Conservation (phyloP, 148 eudicot genomes). For the Camellia granthamiana region DNA sequence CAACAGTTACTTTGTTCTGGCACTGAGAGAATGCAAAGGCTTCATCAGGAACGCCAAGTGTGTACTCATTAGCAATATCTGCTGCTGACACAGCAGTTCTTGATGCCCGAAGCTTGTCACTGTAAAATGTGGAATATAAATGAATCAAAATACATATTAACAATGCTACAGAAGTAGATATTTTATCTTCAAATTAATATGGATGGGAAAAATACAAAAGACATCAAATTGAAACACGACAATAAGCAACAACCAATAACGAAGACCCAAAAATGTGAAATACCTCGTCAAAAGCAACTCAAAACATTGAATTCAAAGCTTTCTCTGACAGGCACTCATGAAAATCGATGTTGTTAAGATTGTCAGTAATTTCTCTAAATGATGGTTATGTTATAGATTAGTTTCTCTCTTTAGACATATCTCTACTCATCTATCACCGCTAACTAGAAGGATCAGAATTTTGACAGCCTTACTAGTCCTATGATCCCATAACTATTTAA, state of each 20-base stretch:
- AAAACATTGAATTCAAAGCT: not conserved
- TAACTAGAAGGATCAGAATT: not conserved
- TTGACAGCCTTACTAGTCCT: not conserved
- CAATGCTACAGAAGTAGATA: not conserved
- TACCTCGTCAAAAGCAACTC: not conserved
- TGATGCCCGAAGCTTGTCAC: constrained; percentile 81
- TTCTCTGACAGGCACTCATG: not conserved
- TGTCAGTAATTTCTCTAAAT: not conserved
- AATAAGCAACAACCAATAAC: not conserved
- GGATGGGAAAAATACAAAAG: not conserved
- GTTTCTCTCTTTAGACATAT: not conserved
- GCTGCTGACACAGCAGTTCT: constrained; percentile 80
- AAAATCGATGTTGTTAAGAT: not conserved
- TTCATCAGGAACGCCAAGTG: constrained; percentile 71
- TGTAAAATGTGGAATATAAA: constrained; percentile 17
- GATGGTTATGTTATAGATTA: not conserved
- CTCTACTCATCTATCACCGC: not conserved
- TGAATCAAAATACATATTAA: not conserved
- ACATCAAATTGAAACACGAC: not conserved
- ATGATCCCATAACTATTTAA: not conserved
- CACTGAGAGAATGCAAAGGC: constrained; percentile 74
- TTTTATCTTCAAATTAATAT: not conserved
- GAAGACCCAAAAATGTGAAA: not conserved
- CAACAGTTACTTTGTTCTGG: constrained; percentile 68
- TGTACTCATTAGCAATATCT: constrained; percentile 64